Base-by-base conservation (phyloP, 2,329 filamentous ascomycete genomes). In the Epicoccum nigrum region DNA sequence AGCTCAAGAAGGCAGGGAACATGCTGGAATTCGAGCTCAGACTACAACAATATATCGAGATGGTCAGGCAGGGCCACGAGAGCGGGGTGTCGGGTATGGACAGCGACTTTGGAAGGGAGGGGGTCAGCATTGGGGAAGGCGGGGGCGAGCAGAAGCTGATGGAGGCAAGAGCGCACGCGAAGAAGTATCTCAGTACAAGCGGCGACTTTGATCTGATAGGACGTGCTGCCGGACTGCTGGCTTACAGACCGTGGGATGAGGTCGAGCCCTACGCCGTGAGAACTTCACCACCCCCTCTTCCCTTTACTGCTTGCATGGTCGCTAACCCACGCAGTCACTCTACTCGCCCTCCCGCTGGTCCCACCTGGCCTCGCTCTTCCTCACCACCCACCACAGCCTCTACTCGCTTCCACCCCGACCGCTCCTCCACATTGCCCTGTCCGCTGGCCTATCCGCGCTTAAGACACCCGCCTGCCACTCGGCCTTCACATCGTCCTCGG, bases 381-480 rank as follows among this genome's bases (percentile, higher is more conserved):
- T 92, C 58, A 80, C 83, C 55, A 96, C 92, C 1, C 91, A 97
- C 76, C 92, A 96, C 77, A 85, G 82, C 35, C 85, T 99, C 4
- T 87, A 96, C 57, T 86, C 87, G 13, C 83, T 99, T 0, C 92
- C 94, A 0, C 82, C 88, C 2, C 85, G 87, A 16, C 92, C 94
- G 0, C 83, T 97, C 15, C 84, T 99, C 20, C 91, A 97, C 74
- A 88, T 95, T 55, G 94, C 94, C 11, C 83, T 99, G 8, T 91
- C 88, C 1, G 92, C 92, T 0, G 94, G 94, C 7, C 83, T 99
- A 8, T 97, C 92, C 0, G 92, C 94, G 1, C 86, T 99, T 60
- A 99, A 99, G 74, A 97, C 94, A 1, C 94, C 94, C 0, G 87
- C 91, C 13, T 99, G 94, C 71, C 92, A 97, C 76, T 88, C 88